Conservation (phyloP, 352 stramenopile genomes). For the Phytophthora hibernalis region DNA sequence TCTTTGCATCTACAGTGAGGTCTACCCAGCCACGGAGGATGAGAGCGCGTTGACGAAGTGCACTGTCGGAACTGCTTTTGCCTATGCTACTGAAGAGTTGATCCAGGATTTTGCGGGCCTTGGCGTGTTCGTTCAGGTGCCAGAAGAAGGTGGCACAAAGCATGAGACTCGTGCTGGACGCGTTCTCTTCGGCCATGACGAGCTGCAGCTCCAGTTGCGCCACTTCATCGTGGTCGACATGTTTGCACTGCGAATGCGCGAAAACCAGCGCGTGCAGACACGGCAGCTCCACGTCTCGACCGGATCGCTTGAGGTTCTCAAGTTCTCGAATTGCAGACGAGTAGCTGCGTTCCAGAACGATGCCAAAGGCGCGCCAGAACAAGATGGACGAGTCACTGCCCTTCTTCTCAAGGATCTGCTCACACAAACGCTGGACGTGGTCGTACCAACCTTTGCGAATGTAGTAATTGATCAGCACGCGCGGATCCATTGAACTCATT, state of each 20-base stretch:
- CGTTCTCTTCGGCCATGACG: constrained; percentile 80
- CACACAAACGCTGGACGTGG: constrained; percentile 85
- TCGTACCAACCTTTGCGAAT: constrained; percentile 88
- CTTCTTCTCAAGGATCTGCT: constrained; percentile 80
- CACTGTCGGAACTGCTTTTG: constrained; percentile 30
- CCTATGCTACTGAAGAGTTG: constrained; percentile 45
- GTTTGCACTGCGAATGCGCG: constrained; percentile 78
- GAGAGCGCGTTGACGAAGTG: constrained; percentile 53
- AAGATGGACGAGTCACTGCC: constrained; percentile 80
- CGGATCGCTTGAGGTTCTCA: constrained; percentile 79
- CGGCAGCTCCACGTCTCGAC: constrained; percentile 77
- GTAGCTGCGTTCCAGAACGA: constrained; percentile 78
- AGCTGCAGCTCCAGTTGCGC: constrained; percentile 81
- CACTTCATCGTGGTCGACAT: constrained; percentile 83
- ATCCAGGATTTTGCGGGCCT: constrained; percentile 78
- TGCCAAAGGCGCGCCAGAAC: constrained; percentile 89
- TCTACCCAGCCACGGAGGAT: constrained; percentile 83
- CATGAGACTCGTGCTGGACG: constrained; percentile 58
- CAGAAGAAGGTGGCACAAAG: constrained; percentile 84
- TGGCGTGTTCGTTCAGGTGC: constrained; percentile 69
- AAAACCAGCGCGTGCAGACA: constrained; percentile 84
- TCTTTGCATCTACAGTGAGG: constrained; percentile 72
- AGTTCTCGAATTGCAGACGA: constrained; percentile 88
- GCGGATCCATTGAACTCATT: constrained; percentile 54
- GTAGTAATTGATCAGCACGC: constrained; percentile 90